Percentiles rank a stretch among this genome's conserved stretches.
These are phyloP conservation scores for Helicocarpus griseus DNA, from an alignment of 2,329 filamentous ascomycete genomes.

Conservation along the genomic window DNA sequence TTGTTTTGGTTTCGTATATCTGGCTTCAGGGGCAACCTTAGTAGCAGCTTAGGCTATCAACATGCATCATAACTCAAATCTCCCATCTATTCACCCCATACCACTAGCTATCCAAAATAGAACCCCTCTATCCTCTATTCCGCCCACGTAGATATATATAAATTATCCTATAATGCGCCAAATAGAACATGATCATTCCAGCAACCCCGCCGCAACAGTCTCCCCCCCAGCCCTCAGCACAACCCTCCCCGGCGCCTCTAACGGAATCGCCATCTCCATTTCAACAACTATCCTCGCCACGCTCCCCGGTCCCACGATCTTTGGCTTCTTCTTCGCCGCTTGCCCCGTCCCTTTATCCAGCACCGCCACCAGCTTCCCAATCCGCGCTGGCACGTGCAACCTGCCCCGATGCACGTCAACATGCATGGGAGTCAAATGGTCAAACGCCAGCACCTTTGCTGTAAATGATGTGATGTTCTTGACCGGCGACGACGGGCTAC, in stretches of 20 bases:
- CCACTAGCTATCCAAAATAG: background rate
- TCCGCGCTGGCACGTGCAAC: constrained; percentile 65
- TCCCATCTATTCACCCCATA: too few species aligned
- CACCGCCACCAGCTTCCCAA: constrained; percentile 60
- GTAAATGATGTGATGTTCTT: constrained; percentile 63
- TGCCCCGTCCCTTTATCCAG: constrained; percentile 71
- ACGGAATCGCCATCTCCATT: constrained; percentile 61
- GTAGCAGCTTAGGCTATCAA: too few species aligned
- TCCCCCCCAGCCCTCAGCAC: constrained; percentile 71
- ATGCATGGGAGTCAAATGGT: constrained; percentile 77
- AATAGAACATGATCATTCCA: constrained; percentile 49
- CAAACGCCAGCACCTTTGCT: constrained; percentile 79
- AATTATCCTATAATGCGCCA: background rate
- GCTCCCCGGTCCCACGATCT: constrained; percentile 67
- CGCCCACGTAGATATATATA: too few species aligned
- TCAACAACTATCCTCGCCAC: constrained; percentile 71
- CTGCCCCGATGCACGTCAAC: constrained; percentile 83
- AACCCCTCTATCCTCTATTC: background rate
- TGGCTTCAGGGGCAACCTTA: background rate
- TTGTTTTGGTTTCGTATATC: background rate
- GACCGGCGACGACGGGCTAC: constrained; percentile 58
- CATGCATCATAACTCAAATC: too few species aligned
- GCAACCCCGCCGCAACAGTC: constrained; percentile 76
- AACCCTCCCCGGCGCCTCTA: constrained; percentile 71
- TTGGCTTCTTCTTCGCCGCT: constrained; percentile 72